Conservation (phyloP, 2,329 filamentous ascomycete genomes). For the Cadophora sp. region DNA sequence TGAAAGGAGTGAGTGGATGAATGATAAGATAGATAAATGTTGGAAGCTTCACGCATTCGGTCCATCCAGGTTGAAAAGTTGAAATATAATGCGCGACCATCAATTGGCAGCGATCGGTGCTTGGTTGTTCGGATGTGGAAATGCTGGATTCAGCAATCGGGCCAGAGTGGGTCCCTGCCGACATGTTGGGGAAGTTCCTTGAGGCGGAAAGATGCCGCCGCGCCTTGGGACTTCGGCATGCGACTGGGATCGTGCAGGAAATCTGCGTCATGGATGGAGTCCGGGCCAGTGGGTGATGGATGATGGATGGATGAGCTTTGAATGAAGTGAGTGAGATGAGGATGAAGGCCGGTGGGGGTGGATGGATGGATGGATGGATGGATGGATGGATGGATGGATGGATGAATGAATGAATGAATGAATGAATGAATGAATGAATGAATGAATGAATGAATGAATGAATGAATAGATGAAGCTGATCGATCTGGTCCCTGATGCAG, state of each 20-base stretch:
- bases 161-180: constrained; percentile 11
- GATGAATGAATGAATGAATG: neutral
- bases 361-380: neutral
- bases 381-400: neutral
- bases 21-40: neutral
- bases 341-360: neutral
- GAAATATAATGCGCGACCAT: neutral
- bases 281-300: neutral
- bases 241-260: constrained; percentile 23
- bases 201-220: constrained; percentile 20
- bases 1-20: constrained; percentile 3
- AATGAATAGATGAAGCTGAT: too few relatives aligned
- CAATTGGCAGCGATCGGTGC: neutral
- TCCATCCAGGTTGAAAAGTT: neutral
- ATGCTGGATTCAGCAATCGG: constrained; percentile 17
- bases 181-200: constrained; percentile 34
- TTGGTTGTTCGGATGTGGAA: constrained; percentile 8
- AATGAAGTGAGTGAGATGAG: neutral
- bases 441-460: neutral
- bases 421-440: neutral
- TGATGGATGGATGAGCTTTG: neutral
- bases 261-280: constrained; percentile 27
- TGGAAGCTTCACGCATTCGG: neutral
- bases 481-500: too few relatives aligned
- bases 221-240: constrained; percentile 11